A percentile compares a stretch with the other conserved stretches of the same genome.
phyloP scores from a whole-genome alignment of 345 rosid genomes.

The Acer saccharum region DNA sequence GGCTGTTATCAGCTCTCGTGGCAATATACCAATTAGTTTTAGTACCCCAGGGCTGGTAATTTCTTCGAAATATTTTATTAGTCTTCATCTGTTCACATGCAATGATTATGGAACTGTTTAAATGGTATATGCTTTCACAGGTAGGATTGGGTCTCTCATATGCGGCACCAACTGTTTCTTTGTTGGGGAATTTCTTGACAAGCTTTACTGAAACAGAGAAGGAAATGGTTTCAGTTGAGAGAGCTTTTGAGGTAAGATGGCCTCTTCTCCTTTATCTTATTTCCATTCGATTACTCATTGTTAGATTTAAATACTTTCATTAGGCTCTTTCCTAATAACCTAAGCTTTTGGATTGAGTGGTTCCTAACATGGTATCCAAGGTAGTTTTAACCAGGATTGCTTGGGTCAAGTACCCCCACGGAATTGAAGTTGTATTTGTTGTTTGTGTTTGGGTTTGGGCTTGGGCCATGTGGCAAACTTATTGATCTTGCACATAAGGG shows the following conservation, averaged over 20 bases:
- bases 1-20: conserved; percentile 75
- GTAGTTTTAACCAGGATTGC: not conserved
- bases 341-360: not conserved
- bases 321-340: not conserved
- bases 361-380: not conserved
- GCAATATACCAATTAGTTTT: conserved; percentile 61
- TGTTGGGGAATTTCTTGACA: conserved; percentile 80
- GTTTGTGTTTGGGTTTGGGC: not conserved
- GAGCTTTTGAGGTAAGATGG: conserved; percentile 70
- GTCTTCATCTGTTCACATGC: conserved; percentile 14
- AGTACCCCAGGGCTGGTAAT: conserved; percentile 94
- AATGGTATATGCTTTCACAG: conserved; percentile 36
- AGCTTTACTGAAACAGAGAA: conserved; percentile 97
- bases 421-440: not conserved
- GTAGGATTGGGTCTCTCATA: conserved; percentile 93
- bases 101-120: conserved; percentile 1
- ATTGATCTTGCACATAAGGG: not conserved
- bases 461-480: not conserved
- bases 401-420: not conserved
- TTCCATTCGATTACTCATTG: conserved; percentile 18
- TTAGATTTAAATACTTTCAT: not conserved
- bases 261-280: not conserved
- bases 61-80: conserved; percentile 12
- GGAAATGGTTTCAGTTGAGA: conserved; percentile 93
- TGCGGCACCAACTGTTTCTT: conserved; percentile 85